Evolutionary conservation across 345 rosid species (phyloP), one percentile per base, ranked within the genome.

Genomic region (Diplotaxis tenuifolia): DNA sequence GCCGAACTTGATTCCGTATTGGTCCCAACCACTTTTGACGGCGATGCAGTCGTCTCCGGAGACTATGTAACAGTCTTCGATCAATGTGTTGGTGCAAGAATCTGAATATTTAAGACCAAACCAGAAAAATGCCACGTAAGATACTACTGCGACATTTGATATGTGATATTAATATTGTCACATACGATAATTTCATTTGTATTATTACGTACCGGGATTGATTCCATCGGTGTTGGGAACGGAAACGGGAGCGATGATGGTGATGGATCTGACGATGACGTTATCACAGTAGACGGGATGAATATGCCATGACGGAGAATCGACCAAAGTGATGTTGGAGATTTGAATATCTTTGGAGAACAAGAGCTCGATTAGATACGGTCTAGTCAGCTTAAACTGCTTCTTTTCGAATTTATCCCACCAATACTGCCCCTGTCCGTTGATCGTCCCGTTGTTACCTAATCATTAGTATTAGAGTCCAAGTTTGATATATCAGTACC

Each of bases 191-290:
- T n/a, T n/a, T n/a, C n/a, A n/a, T n/a, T n/a, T n/a, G n/a, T n/a
- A n/a, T n/a, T n/a, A n/a, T n/a, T n/a, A n/a, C 0, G 10, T 60
- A 92, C 95, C 93, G 69, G 96, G 98, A 73, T 89, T 59, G n/a
- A 93, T 86, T 45, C 98, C 97, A 77, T 91, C 98, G 1, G 97
- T 89, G 38, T 91, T 93, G 1, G 96, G 96, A 15, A 82, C 80
- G n/a, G 72, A 78, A 25, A 88, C 72, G 5, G 98, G 97, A 9
- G 96, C 92, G 14, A 85, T 61, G 62, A 91, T 50, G 0, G 92
- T 91, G 36, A 91, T 55, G 45, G 82, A 74, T 75, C 79, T 85
- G 65, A 88, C 29, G 8, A 86, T n/a, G 29, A 93, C 56, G 60
- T 85, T 67, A 77, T 86, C 84, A 79, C 85, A 67, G 47, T 92